A percentile compares a stretch with the other conserved stretches of the same genome.
phyloP scores from a whole-genome alignment of 177 flowering plant genomes.

The Telopea speciosissima region DNA sequence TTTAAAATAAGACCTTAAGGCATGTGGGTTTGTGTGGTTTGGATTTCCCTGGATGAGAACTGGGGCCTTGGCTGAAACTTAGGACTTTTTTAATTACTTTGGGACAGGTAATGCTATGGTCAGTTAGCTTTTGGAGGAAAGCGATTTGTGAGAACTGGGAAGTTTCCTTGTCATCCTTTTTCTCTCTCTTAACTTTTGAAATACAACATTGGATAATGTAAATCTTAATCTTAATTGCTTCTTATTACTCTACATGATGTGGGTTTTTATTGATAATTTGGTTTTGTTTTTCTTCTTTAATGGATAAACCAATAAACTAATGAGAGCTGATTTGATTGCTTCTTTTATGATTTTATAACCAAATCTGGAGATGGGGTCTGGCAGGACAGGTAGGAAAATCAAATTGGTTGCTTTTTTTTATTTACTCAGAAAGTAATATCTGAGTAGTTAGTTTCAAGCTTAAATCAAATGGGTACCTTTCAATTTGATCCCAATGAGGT shows the following conservation, averaged over 20 bases:
- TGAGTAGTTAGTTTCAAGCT: too few species aligned
- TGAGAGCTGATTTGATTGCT: too few species aligned
- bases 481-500: not conserved
- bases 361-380: not conserved
- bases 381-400: not conserved
- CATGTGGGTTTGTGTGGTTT: constrained; percentile 2
- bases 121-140: constrained; percentile 25
- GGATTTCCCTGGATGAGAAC: constrained; percentile 19
- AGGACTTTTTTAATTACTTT: constrained; percentile 7
- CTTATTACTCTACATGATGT: not conserved
- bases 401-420: too few species aligned
- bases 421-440: too few species aligned
- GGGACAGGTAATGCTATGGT: constrained; percentile 18
- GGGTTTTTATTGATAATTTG: not conserved
- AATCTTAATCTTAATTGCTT: too few species aligned
- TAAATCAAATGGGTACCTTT: constrained; percentile 5
- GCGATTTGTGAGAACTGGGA: constrained; percentile 23
- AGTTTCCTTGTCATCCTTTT: constrained; percentile 5
- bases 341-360: not conserved
- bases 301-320: too few species aligned
- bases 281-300: too few species aligned
- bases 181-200: not conserved
- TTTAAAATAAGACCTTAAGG: not conserved
- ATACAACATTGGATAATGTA: not conserved
- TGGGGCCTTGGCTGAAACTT: constrained; percentile 3